Conservation (phyloP, 2,329 filamentous ascomycete genomes). For the Aspergillus fumigatus region DNA sequence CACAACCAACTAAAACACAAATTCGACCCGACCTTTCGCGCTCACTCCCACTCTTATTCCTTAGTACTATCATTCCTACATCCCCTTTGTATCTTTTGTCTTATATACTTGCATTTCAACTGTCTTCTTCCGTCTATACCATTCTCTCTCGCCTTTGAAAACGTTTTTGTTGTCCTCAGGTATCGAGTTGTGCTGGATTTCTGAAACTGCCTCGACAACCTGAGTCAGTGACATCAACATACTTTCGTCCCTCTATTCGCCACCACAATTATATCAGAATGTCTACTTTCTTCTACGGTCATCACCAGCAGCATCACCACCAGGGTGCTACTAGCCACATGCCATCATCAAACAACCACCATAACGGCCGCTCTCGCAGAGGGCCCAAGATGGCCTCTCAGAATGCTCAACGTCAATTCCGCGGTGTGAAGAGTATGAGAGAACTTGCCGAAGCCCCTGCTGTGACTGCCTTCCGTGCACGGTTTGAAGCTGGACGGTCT, state of each 20-base stretch:
- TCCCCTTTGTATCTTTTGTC: slow-evolving; percentile 13
- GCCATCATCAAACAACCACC: slow-evolving; percentile 64
- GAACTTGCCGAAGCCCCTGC: slow-evolving; percentile 75
- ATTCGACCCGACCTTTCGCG: slow-evolving; percentile 13
- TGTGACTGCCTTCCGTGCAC: slow-evolving; percentile 72
- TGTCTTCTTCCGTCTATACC: slow-evolving; percentile 17
- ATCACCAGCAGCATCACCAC: slow-evolving; percentile 41
- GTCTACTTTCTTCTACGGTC: slow-evolving; percentile 46
- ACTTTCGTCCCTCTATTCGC: slow-evolving; percentile 5
- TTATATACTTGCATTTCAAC: slow-evolving; percentile 18
- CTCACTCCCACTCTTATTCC: slow-evolving; percentile 11
- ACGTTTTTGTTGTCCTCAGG: slow-evolving; percentile 5
- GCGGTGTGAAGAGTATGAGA: slow-evolving; percentile 79
- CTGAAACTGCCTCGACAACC: slow-evolving; percentile 21
- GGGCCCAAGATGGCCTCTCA: slow-evolving; percentile 76
- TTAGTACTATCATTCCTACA: slow-evolving; percentile 15
- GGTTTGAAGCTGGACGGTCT: slow-evolving; percentile 86
- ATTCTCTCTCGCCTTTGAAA: slow-evolving; percentile 19
- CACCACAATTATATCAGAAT: slow-evolving; percentile 29
- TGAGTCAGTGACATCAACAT: slow-evolving; percentile 15
- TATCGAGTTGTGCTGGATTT: slow-evolving; percentile 16
- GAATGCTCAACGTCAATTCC: slow-evolving; percentile 81
- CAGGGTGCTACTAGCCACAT: slow-evolving; percentile 51
- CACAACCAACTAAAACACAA: slow-evolving; percentile 17
- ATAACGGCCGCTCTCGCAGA: slow-evolving; percentile 79